Evolutionary conservation across 2,329 filamentous ascomycete genomes (phyloP).

Genomic region (Teratosphaeria nubilosa): DNA sequence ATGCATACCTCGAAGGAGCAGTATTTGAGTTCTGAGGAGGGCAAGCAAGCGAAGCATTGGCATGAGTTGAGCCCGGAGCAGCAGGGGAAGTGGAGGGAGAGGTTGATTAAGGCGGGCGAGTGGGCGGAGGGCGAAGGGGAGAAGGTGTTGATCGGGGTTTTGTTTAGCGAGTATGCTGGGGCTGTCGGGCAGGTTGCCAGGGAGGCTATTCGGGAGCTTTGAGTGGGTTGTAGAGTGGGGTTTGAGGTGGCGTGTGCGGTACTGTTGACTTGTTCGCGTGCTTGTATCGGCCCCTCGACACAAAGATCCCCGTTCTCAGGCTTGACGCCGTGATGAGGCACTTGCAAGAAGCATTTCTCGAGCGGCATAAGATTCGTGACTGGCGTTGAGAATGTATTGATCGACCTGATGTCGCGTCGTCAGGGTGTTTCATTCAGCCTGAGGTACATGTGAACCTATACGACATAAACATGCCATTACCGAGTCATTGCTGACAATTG

Average conservation of each 20-base stretch:
- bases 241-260: not conserved
- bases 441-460: too few relatives aligned
- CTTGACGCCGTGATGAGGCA: too few relatives aligned
- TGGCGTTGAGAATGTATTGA: too few relatives aligned
- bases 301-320: too few relatives aligned
- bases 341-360: too few relatives aligned
- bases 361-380: too few relatives aligned
- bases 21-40: conserved; percentile 29
- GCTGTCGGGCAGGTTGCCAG: conserved; percentile 40
- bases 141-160: conserved; percentile 61
- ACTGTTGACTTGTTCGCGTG: not conserved
- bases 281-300: not conserved
- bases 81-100: conserved; percentile 58
- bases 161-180: conserved; percentile 65
- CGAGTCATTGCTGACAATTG: not conserved
- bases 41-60: conserved; percentile 52
- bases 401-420: too few relatives aligned
- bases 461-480: too few relatives aligned
- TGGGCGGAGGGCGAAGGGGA: conserved; percentile 76
- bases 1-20: conserved; percentile 29
- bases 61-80: conserved; percentile 57
- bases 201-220: conserved; percentile 6
- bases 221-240: not conserved
- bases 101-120: conserved; percentile 58
- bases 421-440: too few relatives aligned